Base-by-base conservation (phyloP, 441 rosid species). In the Populus hybrid region DNA sequence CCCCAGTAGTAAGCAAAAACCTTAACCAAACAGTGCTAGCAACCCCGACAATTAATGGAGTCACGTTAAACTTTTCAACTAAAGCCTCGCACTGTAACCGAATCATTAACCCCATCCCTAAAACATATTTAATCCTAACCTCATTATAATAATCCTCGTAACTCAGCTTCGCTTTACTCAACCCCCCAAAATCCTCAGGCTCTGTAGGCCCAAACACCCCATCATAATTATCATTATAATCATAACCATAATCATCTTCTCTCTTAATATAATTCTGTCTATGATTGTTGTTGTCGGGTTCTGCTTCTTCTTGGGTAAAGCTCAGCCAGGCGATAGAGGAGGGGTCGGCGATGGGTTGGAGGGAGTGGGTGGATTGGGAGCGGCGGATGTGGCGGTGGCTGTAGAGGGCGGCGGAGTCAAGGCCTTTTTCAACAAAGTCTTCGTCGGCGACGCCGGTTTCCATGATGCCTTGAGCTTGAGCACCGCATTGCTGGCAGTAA, bases 101-200 rank as follows among this genome's bases (percentile, higher is more conserved):
- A 81, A 94, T 74, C 91, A 91, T 90, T 86, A 89, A 75, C 78
- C 88, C 84, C 84, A 94, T 24, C 50, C 95, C 94, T 86, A 88
- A 82, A 69, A 88, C 88, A 73, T 91, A 91, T 85, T 90, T 84
- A 67, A 85, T 84, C 86, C 89, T 91, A 16, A 87, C 85, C 83
- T 89, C 96, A n/a, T 83, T 77, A 79, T 87, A 90, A 81, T 86
- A 94, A 67, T 86, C 89, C 83, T 91, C 91, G 69, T 84, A 84
- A 3, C 81, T 82, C 76, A 83, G 73, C 75, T 65, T 74, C 32
- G 26, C 77, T 11, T 4, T 67, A 12, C 71, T 75, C 24, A 30
- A 73, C 14, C 80, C 66, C 35, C 84, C 91, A 42, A 90, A 92
- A 80, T 92, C 97, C 72, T 50, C 83, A 0, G 91, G 90, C 67